Percentiles rank a stretch among this genome's conserved stretches.
phyloP scores from a whole-genome alignment of 768 basidiomycete species.

The Pholiota microspora region DNA sequence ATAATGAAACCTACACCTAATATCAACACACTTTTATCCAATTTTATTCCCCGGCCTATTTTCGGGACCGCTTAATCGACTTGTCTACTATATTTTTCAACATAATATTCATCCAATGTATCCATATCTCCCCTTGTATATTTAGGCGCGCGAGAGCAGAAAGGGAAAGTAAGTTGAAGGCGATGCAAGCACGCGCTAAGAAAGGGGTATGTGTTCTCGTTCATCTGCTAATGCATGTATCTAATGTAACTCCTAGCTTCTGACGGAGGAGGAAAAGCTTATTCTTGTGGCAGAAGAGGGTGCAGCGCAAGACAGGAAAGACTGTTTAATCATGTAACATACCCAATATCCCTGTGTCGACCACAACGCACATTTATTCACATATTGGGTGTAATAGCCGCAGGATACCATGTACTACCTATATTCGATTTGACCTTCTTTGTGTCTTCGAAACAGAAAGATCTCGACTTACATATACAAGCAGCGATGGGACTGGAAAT shows the following conservation, averaged over 20 bases:
- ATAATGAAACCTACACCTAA: constrained; percentile 37
- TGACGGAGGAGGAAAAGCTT: constrained; percentile 64
- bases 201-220: constrained; percentile 58
- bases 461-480: no score
- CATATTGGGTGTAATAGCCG: no score
- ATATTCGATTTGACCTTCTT: no score
- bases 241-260: constrained; percentile 32
- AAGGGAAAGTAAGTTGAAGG: constrained; percentile 64
- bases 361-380: no score
- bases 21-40: constrained; percentile 42
- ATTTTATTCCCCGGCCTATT: constrained; percentile 58
- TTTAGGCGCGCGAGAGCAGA: constrained; percentile 73
- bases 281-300: constrained; percentile 52
- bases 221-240: not conserved
- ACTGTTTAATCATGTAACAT: constrained; percentile 59
- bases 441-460: no score
- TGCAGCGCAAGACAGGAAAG: constrained; percentile 39
- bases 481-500: no score
- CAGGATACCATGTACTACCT: no score
- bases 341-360: no score
- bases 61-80: constrained; percentile 61
- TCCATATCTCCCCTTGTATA: constrained; percentile 25
- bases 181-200: constrained; percentile 69
- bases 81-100: constrained; percentile 21
- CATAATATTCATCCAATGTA: constrained; percentile 13